Evolutionary conservation across 192 early-diverging fungal species (phyloP), one percentile per base, ranked within the genome.

Genomic region (Umbelopsis isabellina): DNA sequence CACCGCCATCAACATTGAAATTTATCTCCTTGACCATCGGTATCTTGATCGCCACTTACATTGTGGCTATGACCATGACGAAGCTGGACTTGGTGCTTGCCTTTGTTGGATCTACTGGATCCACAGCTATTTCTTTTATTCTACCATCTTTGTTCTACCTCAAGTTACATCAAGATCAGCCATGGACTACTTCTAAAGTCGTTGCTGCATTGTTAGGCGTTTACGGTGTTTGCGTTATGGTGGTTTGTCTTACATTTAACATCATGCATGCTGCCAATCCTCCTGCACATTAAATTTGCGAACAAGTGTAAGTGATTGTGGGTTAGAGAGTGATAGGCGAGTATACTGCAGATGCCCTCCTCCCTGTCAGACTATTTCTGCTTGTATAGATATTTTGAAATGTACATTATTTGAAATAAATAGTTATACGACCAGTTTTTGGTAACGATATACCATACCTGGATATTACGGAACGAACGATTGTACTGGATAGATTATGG

Each of bases 51-150:
- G 55, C 79, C 20, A 91, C 91, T 41, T 96, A 91, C 61, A 25
- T 88, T 10, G 81, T 92, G 46, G 91, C 95, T 18, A 91, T 94
- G 18, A 76, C 84, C 0, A 90, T 96, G 6, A 86, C 90, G 10
- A 86, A 94, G 70, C 79, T 99, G 45, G 91, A 93, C 52, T 84
- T 91, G 68, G 92, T 99, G 6, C 71, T 99, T 52, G 84, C 95
- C 0, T 86, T 98, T 71, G 98, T 99, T 0, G 98, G 98, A 30
- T 95, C 97, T 3, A 98, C 98, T 0, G 98, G 98, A 15, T 96
- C 94, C 2, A 98, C 96, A 0, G 91, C 90, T 35, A 95, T 99
- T 46, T 95, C 95, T 52, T 98, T 98, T 77, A 99, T 99, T 68
- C 81, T 99, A 20, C 97, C 97, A 0, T 94, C 95, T 4, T 47